Evolutionary conservation across 2,329 filamentous ascomycete genomes (phyloP), one percentile per base, ranked within the genome.

Genomic region (Curvularia eragrostidis): DNA sequence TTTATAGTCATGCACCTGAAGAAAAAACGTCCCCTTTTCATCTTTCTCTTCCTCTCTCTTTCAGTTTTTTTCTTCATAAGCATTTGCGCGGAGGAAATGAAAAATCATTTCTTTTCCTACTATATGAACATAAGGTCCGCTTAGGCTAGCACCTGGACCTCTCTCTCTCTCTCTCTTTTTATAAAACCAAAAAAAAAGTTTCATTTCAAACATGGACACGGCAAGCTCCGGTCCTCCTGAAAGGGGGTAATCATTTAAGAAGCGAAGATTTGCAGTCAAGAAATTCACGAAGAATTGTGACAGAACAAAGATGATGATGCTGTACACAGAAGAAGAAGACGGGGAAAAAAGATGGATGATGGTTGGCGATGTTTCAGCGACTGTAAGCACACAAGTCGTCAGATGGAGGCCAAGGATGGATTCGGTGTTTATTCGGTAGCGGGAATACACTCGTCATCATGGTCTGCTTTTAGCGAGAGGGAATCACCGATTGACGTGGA

Each of bases 161-260:
- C 15, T 32, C 7, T 30, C 28, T 30, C 28, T 30, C 28, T 9
- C 30, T 8, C 56, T 66, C 62, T 56, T 19, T 18, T 6, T 41
- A 9, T 41, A 19, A 12, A 23, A 41, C 10, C 18, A 41, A 18
- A 41, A 23, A 59, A 63, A 54, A 68, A 67, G 64, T 59, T 42
- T 23, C 61, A 68, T 48, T 56, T 68, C 43, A 51, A 69, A 68
- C 66, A 70, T 68, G 66, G 63, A 71, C 61, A 59, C 67, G 69
- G 66, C 68, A 68, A 69, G 67, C 60, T 65, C 68, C 69, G 68
- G 63, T 65, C 64, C 66, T 70, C 66, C 68, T 68, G 63, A 69
- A 69, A 70, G 65, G 67, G 68, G 68, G 68, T 71, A 70, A 65
- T 71, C 68, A 61, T 67, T 67, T 50, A 41, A 70, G 64, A 69